Base-by-base conservation (phyloP, 148 eudicot genomes). In the Chenopodium album region DNA sequence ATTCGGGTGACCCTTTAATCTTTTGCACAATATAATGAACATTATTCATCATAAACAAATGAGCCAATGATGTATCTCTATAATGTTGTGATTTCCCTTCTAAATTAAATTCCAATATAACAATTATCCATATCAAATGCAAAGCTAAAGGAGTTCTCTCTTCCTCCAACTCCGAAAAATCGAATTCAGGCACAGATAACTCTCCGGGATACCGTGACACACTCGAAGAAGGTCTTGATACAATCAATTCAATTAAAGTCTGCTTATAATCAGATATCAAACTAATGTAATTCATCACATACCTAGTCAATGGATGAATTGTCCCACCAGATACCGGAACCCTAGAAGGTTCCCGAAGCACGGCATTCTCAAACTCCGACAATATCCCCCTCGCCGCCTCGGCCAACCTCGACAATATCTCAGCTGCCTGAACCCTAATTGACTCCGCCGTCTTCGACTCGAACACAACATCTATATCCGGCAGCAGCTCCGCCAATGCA, bases 211-310 rank as follows among this genome's bases (percentile, higher is more conserved):
- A 87, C 82, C 94, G 88, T 17, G 90, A 84, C 28, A 91, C 93
- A 20, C 96, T 87, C 0, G 91, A 84, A 1, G 89, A 85, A 2
- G 98, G 98, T 85, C 87, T 91, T 3, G 95, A 92, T 14, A 92
- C 90, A 76, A 96, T 94, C 79, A 96, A 71, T 52, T 92, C 98
- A 79, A 82, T 78, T 83, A 96, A 72, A 5, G 98, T 96, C 44
- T 87, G 89, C 88, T 92, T 94, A 75, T 94, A 96, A 88, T 94
- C 99, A 44, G 94, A 90, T 13, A 96, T 92, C 88, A 96, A 80
- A 69, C 89, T 92, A 20, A 94, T 85, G 46, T 96, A 96, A 82
- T 96, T 96, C 99, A 96, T 96, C 86, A 96, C 99, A 88, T 96
- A 96, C 82, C 99, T 90, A 56, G 95, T 94, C 83, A 96, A 60